Percentiles rank a stretch among this genome's conserved stretches.
phyloP scores from a whole-genome alignment of 148 eudicot species.

The Rheum nobile region DNA sequence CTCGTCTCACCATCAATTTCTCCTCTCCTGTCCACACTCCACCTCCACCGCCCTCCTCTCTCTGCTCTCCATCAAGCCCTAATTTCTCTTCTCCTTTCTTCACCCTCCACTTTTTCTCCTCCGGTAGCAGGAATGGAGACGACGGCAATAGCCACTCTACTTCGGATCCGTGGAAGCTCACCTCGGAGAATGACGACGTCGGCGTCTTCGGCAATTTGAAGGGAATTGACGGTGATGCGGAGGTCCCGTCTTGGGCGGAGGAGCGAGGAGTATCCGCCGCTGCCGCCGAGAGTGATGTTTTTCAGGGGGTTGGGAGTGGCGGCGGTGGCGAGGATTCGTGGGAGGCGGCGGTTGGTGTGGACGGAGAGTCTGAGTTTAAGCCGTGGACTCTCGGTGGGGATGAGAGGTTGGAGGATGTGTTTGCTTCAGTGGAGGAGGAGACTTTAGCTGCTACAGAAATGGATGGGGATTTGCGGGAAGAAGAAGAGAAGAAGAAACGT shows the following conservation, averaged over 20 bases:
- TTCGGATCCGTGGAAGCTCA: slow-evolving; percentile 42
- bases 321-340: slow-evolving; percentile 11
- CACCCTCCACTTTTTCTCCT: slow-evolving; percentile 31
- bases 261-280: neutral
- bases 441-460: neutral
- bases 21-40: slow-evolving; percentile 6
- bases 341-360: slow-evolving; percentile 15
- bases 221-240: neutral
- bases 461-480: slow-evolving; percentile 7
- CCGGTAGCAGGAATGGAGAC: slow-evolving; percentile 17
- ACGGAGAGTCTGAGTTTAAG: slow-evolving; percentile 12
- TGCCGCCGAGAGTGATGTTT: slow-evolving; percentile 17
- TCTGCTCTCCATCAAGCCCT: neutral
- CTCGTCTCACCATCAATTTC: slow-evolving; percentile 8
- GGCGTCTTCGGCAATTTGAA: slow-evolving; percentile 27
- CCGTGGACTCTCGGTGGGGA: slow-evolving; percentile 31
- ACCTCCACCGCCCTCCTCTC: neutral
- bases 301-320: slow-evolving; percentile 14
- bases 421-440: slow-evolving; percentile 16
- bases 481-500: slow-evolving; percentile 14
- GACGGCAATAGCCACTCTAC: slow-evolving; percentile 13
- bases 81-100: slow-evolving; percentile 8
- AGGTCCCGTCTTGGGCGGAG: slow-evolving; percentile 10
- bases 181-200: slow-evolving; percentile 24
- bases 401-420: slow-evolving; percentile 28